Base-by-base conservation (phyloP, 148 eudicot species). In the Fagopyrum esculentum region DNA sequence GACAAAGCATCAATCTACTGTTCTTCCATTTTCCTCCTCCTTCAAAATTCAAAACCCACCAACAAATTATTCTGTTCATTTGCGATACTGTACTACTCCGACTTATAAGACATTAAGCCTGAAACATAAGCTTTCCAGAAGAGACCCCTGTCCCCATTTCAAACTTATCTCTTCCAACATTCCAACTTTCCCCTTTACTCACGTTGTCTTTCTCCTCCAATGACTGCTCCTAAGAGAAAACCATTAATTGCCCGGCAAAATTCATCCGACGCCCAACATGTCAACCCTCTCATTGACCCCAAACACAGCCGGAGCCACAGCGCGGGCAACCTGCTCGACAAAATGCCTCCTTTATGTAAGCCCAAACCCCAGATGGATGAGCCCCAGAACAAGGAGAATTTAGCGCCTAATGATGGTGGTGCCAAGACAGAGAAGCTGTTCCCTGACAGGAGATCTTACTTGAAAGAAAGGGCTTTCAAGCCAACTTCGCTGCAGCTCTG, bases 401-500 rank as follows among this genome's bases (percentile, higher is more conserved):
- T 48, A 15, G 87, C 74, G 51, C 82, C 82, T 8, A 81, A 66
- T 2, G 69, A 45, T 45, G 56, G 69, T 44, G 49, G 48, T 75
- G 52, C 74, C 2, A 80, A 83, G 45, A 77, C 50, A n/a, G 64
- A 77, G 57, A 22, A 47, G 73, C 40, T 71, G 35, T 71, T 71
- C 74, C 78, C 82, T 29, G 83, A 73, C 77, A 83, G 77, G 72
- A 86, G 85, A 40, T 35, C 75, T 7, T 56, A 72, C 72, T 54
- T 75, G 64, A 89, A 81, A 74, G 91, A 83, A 5, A 81, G 79
- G 57, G 80, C 78, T 6, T 78, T 90, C 75, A 94, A 85, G 81
- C 87, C 93, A n/a, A 76, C 92, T 63, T 94, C 98, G 26, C 86
- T 94, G 48, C 92, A 89, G 81, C 73, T 90, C 0, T 92, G 97